Base-by-base conservation (phyloP, 2,329 filamentous ascomycete genomes). In the Sporothrix schenckii region DNA sequence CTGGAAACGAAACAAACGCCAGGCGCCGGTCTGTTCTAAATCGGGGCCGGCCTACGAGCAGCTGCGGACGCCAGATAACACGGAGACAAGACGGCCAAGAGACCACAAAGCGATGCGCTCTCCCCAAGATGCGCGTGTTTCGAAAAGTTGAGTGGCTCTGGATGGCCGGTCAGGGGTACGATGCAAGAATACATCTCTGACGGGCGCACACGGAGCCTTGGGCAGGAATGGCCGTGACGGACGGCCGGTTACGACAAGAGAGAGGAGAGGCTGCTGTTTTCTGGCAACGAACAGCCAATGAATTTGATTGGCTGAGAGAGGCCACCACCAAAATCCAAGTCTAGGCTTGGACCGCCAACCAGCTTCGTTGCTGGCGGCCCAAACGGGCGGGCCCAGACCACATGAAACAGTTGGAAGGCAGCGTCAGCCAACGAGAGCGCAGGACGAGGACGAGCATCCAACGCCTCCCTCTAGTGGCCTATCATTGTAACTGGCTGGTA, bases 331-430 rank as follows among this genome's bases (percentile, higher is more conserved):
- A 27, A 13, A 5, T 4, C 5, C 19, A 19, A 63, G 58, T 63
- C 39, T 21, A 44, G 39, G 56, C 34, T 21, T 9, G 30, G 34
- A 39, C 56, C n/a, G 34, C 56, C 56, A 61, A 61, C 56, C 56
- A 61, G 56, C 56, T 34, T 49, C 49, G 4, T n/a, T 41, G 27
- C 44, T 50, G 14, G 53, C 34, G 58, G 58, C 39, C 58, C 58
- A 63, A 61, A 61, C 58, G 67, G 74, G 73, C 72, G 69, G 73
- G 71, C 69, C 76, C 75, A 75, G 75, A 74, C 71, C 73, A 76
- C 73, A 74, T 78, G 77, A 78, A 78, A 76, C 77, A 74, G 74
- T 76, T 13, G 24, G 75, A 65, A 54, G 52, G 9, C 24, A 7
- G 5, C 16, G 52, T 7, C 19, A 47, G 47, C 71, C 54, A 72